phyloP scores from a whole-genome alignment of 2,329 filamentous ascomycete genomes.

The Fusarium udum region DNA sequence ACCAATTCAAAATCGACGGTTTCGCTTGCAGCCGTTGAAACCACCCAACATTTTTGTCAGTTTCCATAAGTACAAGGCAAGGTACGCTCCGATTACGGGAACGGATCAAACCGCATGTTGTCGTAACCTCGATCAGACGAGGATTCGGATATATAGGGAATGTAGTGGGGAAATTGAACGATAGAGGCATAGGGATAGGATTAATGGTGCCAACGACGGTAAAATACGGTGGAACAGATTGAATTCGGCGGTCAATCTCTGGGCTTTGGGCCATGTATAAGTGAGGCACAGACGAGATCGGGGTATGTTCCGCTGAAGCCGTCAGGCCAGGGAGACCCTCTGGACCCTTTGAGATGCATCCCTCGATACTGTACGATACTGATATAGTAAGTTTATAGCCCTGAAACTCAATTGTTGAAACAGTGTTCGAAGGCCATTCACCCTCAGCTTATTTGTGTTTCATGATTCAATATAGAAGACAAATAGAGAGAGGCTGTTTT shows the following conservation, averaged over 20 bases:
- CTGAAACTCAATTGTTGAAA: background rate
- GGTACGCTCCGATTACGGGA: constrained; percentile 28
- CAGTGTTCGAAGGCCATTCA: background rate
- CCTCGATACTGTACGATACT: background rate
- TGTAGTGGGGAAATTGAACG: constrained; percentile 9
- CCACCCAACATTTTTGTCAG: background rate
- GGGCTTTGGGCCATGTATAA: background rate
- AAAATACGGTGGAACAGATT: background rate
- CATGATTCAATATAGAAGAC: background rate
- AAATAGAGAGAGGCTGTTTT: background rate
- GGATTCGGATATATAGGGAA: constrained; percentile 27
- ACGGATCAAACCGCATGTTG: constrained; percentile 28
- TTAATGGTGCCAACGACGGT: background rate
- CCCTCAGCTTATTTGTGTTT: background rate
- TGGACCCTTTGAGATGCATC: background rate
- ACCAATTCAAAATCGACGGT: background rate
- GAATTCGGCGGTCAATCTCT: constrained; percentile 16
- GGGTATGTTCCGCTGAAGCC: background rate
- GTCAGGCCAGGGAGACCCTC: background rate
- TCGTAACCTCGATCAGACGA: constrained; percentile 26
- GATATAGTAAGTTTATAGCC: too few species aligned
- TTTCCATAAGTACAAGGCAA: background rate
- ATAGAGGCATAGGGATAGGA: background rate
- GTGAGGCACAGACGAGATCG: background rate
- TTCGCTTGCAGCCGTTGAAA: background rate